Evolutionary conservation across 2,329 filamentous ascomycete genomes (phyloP), one percentile per base, ranked within the genome.

Genomic region (Claviceps digitariae): DNA sequence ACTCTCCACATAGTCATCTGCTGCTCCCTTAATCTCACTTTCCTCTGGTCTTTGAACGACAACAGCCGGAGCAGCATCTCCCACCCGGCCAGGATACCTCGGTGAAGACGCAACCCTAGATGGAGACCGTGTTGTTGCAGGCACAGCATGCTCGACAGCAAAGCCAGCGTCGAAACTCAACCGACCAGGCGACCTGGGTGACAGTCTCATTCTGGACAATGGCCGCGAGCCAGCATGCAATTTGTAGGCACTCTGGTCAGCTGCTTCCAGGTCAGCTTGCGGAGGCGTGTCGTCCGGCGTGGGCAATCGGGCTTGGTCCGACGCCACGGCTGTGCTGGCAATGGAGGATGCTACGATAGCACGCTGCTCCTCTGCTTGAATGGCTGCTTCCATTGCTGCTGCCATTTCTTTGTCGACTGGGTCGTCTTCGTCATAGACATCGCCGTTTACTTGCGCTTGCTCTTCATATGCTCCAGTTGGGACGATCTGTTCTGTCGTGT

Each of bases 261-360:
- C 52, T 36, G 17, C 43, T 21, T 62, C 59, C 44, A 51, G 44
- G 23, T 64, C 62, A 17, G 60, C 54, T 23, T 72, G 69, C 1
- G 72, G 71, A 17, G 72, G 72, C 52, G 72, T 78, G 57, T 78
- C 71, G 57, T 79, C 76, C 52, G 76, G 76, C 43, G 76, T 78
- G 55, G 75, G 74, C 56, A 79, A 66, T 56, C 74, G 73, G 50
- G 66, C 72, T 27, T 68, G 66, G 43, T 68, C 70, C 56, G 66
- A 69, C 60, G 60, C 69, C 59, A 66, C 69, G 57, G 63, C 61
- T 52, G 56, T 58, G 57, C 59, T 66, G 56, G 54, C 62, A 56
- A 65, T 64, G 8, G 66, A 70, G 9, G 66, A 70, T 48, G 58
- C 41, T 17, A 36, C 48, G 3, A 43, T 29, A 15, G 17, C n/a